Evolutionary conservation across 768 basidiomycete species (phyloP).

Genomic region (Termitomyces sp.): DNA sequence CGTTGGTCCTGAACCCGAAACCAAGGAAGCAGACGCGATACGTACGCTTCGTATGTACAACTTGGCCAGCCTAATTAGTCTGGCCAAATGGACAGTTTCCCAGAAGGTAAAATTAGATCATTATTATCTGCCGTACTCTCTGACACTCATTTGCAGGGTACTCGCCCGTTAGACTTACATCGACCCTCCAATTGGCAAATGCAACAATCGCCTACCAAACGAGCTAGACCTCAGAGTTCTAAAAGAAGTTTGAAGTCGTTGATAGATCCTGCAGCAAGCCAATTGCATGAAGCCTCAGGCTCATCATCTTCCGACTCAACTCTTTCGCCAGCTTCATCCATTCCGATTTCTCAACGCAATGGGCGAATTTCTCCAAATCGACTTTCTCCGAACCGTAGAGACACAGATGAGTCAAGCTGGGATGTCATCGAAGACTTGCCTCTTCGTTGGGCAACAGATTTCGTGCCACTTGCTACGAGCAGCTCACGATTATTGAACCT

Average conservation of each 20-base stretch:
- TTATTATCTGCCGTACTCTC: neutral
- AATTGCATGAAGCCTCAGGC: constrained; percentile 19
- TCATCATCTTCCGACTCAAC: constrained; percentile 33
- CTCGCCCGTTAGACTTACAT: constrained; percentile 60
- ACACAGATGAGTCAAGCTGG: constrained; percentile 57
- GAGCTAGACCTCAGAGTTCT: constrained; percentile 53
- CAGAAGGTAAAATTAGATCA: constrained; percentile 49
- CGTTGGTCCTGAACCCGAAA: constrained; percentile 60
- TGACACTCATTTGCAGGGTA: constrained; percentile 38
- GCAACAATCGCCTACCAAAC: constrained; percentile 47
- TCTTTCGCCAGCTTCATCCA: constrained; percentile 18
- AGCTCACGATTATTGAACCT: constrained; percentile 61
- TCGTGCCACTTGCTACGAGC: constrained; percentile 68
- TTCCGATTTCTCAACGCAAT: constrained; percentile 4
- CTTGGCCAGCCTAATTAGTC: constrained; percentile 67
- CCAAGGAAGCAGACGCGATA: constrained; percentile 54
- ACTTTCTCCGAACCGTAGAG: constrained; percentile 22
- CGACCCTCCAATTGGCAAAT: constrained; percentile 49
- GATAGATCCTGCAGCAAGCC: constrained; percentile 32
- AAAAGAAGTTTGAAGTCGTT: constrained; percentile 65
- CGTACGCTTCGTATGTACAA: constrained; percentile 81
- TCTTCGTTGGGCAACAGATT: constrained; percentile 85
- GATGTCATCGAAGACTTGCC: constrained; percentile 75
- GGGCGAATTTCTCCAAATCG: constrained; percentile 9
- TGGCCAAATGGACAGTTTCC: constrained; percentile 72